Evolutionary conservation across 2,329 filamentous ascomycete genomes (phyloP).

Genomic region (Fusarium sp.): DNA sequence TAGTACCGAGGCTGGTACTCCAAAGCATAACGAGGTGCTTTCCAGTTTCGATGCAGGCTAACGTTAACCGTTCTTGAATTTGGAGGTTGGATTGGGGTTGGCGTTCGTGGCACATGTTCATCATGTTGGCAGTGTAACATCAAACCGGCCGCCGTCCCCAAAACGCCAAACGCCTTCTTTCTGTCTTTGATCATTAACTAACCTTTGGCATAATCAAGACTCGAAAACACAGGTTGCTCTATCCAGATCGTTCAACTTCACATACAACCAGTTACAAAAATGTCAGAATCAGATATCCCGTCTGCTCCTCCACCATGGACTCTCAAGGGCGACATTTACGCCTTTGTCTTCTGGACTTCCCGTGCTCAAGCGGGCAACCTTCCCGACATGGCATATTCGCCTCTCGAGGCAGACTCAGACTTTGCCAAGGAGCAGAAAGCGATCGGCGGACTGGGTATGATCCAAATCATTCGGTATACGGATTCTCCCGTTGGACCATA

Average conservation of each 20-base stretch:
- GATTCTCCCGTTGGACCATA: constrained; percentile 64
- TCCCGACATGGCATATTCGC: constrained; percentile 56
- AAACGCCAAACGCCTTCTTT: too few species aligned
- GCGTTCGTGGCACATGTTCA: neutral
- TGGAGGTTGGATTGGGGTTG: neutral
- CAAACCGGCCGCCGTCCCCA: too few species aligned
- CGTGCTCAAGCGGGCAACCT: constrained; percentile 46
- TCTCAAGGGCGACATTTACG: constrained; percentile 58
- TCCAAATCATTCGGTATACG: constrained; percentile 63
- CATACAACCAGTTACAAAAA: constrained; percentile 41
- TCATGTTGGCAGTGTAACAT: neutral
- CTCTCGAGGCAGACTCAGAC: constrained; percentile 56
- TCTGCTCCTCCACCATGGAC: constrained; percentile 55
- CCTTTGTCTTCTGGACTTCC: constrained; percentile 56
- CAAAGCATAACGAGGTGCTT: neutral
- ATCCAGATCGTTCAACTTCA: too few species aligned
- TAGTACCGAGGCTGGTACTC: neutral
- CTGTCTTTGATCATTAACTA: too few species aligned
- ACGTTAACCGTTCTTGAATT: neutral
- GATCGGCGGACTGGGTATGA: constrained; percentile 58
- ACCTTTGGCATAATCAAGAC: too few species aligned
- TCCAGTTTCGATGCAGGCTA: neutral
- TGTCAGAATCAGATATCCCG: constrained; percentile 32
- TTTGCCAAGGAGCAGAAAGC: constrained; percentile 54
- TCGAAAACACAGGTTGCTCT: too few species aligned